Evolutionary conservation across 441 rosid species (phyloP).

Genomic region (Bocquillonia castaneifolia): DNA sequence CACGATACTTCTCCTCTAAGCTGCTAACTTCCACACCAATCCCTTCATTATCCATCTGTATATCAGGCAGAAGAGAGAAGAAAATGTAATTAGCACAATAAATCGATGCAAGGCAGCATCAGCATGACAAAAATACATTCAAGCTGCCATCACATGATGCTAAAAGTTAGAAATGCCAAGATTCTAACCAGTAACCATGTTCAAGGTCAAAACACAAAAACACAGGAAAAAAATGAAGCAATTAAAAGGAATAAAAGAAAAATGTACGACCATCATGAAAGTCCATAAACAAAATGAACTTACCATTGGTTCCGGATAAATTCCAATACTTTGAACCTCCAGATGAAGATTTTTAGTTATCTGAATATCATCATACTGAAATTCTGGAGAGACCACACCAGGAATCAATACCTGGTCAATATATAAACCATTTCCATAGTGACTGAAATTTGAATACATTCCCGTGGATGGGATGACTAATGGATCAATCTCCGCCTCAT

Average conservation of each 20-base stretch:
- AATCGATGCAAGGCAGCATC: conserved; percentile 7
- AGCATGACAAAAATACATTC: neutral
- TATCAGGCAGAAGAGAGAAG: conserved; percentile 46
- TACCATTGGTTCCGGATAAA: conserved; percentile 72
- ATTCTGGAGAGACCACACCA: conserved; percentile 40
- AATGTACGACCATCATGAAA: neutral
- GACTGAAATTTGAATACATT: conserved; percentile 35
- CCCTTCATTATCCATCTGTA: conserved; percentile 54
- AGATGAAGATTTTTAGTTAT: conserved; percentile 63
- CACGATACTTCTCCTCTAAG: conserved; percentile 51
- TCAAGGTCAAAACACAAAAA: neutral
- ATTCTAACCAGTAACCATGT: neutral
- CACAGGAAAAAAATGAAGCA: neutral
- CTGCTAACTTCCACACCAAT: conserved; percentile 47
- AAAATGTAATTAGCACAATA: conserved; percentile 24
- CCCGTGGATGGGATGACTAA: conserved; percentile 33
- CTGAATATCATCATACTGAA: conserved; percentile 54
- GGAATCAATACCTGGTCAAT: conserved; percentile 40
- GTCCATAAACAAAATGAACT: conserved; percentile 18
- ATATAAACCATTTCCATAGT: conserved; percentile 42
- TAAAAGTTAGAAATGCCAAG: neutral
- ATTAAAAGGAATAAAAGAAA: neutral
- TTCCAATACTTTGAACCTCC: conserved; percentile 83
- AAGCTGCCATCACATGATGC: neutral
- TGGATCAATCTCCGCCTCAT: conserved; percentile 48